Evolutionary conservation across 2,329 filamentous ascomycete species (phyloP), one percentile per base, ranked within the genome.

Genomic region (Iodosphaeria phyllophila): DNA sequence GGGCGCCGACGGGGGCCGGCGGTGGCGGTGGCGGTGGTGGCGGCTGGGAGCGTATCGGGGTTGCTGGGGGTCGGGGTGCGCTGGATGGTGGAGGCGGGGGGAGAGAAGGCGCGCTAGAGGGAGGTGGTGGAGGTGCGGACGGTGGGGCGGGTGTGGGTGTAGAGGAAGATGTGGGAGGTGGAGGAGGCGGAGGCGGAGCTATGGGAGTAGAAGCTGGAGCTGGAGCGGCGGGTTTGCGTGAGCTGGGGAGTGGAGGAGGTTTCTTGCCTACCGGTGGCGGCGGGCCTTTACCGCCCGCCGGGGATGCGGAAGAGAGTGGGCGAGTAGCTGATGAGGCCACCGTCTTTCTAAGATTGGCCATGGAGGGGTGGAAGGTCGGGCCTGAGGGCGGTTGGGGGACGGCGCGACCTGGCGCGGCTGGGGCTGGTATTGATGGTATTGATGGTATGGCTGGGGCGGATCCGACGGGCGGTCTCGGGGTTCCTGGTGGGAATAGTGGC

Each of bases 231-330:
- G 66, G 64, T 39, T 73, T 71, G 34, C 69, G 56, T 28, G 59
- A 65, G 30, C 55, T 59, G 26, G 69, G 71, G 25, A 64, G 60
- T 20, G 69, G 66, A 14, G 71, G 69, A 18, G 66, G 67, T 41
- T 83, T 83, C 57, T 82, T 83, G 30, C 75, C 76, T 37, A 79
- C 62, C 5, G 74, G 75, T 8, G 78, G 78, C 16, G 82, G 82
- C 18, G 80, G 80, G 28, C 73, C 74, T 40, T 66, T 69, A 28
- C 54, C 51, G 4, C 67, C 67, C 31, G 60, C 54, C 36, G 61
- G 54, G 18, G 70, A 72, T 13, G 58, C 53, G 12, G 68, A 60
- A 10, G 74, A 74, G 5, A 58, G 48, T 3, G 76, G 70, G 33
- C 76, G 56, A 20, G 54, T 54, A 1, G 41, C 42, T 26, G 57